Base-by-base conservation (phyloP, 73 alveolate genomes). In the Paramecium biaurelia region DNA sequence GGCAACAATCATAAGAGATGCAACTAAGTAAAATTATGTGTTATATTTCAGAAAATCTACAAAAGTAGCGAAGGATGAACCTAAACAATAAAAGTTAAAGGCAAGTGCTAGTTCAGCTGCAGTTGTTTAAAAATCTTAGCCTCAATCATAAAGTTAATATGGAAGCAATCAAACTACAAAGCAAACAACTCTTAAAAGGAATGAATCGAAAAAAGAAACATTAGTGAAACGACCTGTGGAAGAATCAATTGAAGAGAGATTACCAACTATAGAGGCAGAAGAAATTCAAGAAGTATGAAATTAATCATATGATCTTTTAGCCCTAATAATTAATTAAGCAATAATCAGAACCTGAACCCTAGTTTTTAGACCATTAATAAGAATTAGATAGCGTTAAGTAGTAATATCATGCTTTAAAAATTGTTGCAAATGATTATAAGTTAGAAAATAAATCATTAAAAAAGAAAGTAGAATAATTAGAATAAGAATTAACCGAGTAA, bases 401-500 rank as follows among this genome's bases (percentile, higher is more conserved):
- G 10, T 32, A 63, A 63, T 63, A 23, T 23, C 24, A 63, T 9
- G 84, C 84, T 12, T 12, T 63, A 32, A 63, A 63, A 26, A 32
- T 32, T 11, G 49, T 63, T 63, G 84, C 84, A 63, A 30, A 63
- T 30, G 84, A 63, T 63, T 63, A 63, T 6, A 63, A 63, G 45
- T 63, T 63, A n/a, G 84, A 63, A 72, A 72, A 72, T 32, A 72
- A 72, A 72, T 72, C 56, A 4, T 37, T 72, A 10, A 79, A 79
- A 47, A 79, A 79, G 74, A 79, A 79, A 47, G 72, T 79, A 24
- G 90, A 38, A 9, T 23, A 79, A 14, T 47, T 79, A 63, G 90
- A 79, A 23, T 21, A 26, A 23, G 70, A 79, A 34, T 9, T 79
- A 23, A 42, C 47, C 2, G 70, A 38, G 47, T 14, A 79, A 4